Percentiles rank a stretch among this genome's conserved stretches.
Conservation (phyloP, 179 eudicot genomes). For the Vitellaria paradoxa region DNA sequence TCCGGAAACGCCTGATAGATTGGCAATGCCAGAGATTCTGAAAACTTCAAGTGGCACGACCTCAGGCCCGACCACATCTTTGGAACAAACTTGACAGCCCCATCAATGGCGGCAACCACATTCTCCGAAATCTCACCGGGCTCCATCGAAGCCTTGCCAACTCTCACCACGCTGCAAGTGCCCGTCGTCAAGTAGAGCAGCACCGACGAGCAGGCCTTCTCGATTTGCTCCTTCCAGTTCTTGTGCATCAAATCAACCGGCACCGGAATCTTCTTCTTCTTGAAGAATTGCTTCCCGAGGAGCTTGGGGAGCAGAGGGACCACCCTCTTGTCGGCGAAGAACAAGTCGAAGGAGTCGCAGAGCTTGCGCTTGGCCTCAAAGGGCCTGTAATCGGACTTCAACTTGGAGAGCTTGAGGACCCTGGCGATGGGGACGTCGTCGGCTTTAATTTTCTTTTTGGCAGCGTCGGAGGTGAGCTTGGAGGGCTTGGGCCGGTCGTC, state of each 20-base stretch:
- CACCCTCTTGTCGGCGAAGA: slow-evolving; percentile 60
- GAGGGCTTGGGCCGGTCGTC: slow-evolving; percentile 42
- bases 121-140: slow-evolving; percentile 58
- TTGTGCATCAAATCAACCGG: slow-evolving; percentile 49
- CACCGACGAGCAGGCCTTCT: slow-evolving; percentile 35
- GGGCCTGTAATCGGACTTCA: slow-evolving; percentile 56
- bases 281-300: slow-evolving; percentile 68
- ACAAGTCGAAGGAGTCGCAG: slow-evolving; percentile 58
- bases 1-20: slow-evolving; percentile 58
- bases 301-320: slow-evolving; percentile 49
- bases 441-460: slow-evolving; percentile 37
- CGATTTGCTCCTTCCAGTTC: slow-evolving; percentile 84
- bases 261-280: slow-evolving; percentile 66
- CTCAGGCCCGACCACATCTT: slow-evolving; percentile 64
- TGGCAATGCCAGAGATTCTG: slow-evolving; percentile 78
- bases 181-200: slow-evolving; percentile 57
- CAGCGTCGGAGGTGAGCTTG: slow-evolving; percentile 31
- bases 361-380: slow-evolving; percentile 68
- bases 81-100: slow-evolving; percentile 50
- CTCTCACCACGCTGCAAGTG: slow-evolving; percentile 60
- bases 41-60: slow-evolving; percentile 66
- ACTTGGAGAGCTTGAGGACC: slow-evolving; percentile 57
- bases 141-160: slow-evolving; percentile 52
- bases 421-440: slow-evolving; percentile 36
- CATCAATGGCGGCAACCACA: slow-evolving; percentile 50